These are phyloP conservation scores for Erodium maritimum DNA, from an alignment of 345 rosid genomes.

Conservation along the genomic window DNA sequence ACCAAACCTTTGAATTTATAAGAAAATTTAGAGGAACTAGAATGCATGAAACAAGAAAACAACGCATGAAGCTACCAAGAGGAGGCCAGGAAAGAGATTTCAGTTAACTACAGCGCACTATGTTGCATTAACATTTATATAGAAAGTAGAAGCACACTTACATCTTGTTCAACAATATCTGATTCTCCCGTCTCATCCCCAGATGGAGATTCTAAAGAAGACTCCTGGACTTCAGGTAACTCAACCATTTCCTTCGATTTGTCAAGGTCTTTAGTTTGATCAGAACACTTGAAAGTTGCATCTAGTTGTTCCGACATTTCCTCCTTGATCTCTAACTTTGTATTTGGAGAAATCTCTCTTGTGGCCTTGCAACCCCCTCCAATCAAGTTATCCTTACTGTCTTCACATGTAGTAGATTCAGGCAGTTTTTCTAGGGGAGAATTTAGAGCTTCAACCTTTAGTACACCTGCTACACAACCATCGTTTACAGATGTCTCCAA, in stretches of 20 bases:
- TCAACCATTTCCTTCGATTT: slow-evolving; percentile 26
- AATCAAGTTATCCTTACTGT: not conserved
- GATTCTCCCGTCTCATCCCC: slow-evolving; percentile 66
- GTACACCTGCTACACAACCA: slow-evolving; percentile 12
- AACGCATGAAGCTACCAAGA: not conserved
- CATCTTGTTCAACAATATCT: slow-evolving; percentile 80
- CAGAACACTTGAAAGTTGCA: slow-evolving; percentile 22
- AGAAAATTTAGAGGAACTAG: not conserved
- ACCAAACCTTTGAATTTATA: not conserved
- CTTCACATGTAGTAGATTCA: not conserved
- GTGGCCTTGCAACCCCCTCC: not conserved
- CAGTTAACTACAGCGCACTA: not conserved
- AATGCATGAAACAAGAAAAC: slow-evolving; percentile 1
- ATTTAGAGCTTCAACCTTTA: slow-evolving; percentile 13
- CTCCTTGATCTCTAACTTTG: slow-evolving; percentile 20
- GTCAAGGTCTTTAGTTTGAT: slow-evolving; percentile 23
- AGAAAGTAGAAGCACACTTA: slow-evolving; percentile 30
- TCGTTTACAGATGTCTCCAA: slow-evolving; percentile 12
- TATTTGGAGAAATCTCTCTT: slow-evolving; percentile 16
- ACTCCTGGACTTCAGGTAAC: slow-evolving; percentile 24
- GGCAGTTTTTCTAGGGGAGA: not conserved
- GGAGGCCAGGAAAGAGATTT: not conserved
- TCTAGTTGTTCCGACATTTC: slow-evolving; percentile 16
- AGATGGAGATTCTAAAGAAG: slow-evolving; percentile 28
- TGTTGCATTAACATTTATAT: not conserved